Conservation (phyloP, 2,329 filamentous ascomycete genomes). For the Cytospora chrysosperma region DNA sequence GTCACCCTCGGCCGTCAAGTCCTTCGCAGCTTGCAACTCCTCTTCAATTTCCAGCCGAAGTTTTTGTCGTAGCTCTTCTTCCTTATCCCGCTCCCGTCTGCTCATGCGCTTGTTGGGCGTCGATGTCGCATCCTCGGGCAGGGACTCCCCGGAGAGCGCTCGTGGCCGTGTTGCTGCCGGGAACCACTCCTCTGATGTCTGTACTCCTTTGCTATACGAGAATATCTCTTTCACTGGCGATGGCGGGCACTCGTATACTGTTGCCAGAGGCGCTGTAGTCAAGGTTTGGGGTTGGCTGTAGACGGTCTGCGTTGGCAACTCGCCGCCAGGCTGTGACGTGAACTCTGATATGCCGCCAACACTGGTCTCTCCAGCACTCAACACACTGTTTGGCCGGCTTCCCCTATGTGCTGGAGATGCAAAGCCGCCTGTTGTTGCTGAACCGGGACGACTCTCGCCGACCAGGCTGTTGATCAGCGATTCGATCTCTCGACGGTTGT, state of each 20-base stretch:
- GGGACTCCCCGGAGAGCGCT: slow-evolving; percentile 56
- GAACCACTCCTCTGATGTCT: slow-evolving; percentile 78
- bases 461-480: slow-evolving; percentile 81
- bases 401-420: slow-evolving; percentile 66
- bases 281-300: slow-evolving; percentile 63
- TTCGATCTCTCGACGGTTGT: slow-evolving; percentile 75
- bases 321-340: slow-evolving; percentile 46
- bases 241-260: slow-evolving; percentile 77
- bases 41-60: slow-evolving; percentile 89
- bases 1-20: slow-evolving; percentile 53
- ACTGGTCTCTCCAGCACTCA: slow-evolving; percentile 79
- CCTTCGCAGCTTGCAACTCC: slow-evolving; percentile 74
- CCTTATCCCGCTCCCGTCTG: slow-evolving; percentile 74
- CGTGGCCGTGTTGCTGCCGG: slow-evolving; percentile 52
- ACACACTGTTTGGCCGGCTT: slow-evolving; percentile 82
- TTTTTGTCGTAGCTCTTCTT: slow-evolving; percentile 85
- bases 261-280: slow-evolving; percentile 69
- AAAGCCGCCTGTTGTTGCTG: slow-evolving; percentile 61
- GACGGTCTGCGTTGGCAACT: slow-evolving; percentile 30
- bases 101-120: slow-evolving; percentile 73
- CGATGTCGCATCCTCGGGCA: slow-evolving; percentile 60
- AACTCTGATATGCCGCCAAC: slow-evolving; percentile 64
- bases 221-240: slow-evolving; percentile 79
- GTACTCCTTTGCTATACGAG: slow-evolving; percentile 95
- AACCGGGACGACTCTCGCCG: slow-evolving; percentile 71